A percentile compares a stretch with the other conserved stretches of the same genome.
These are phyloP conservation scores for Lactarius deliciosus DNA, from an alignment of 768 basidiomycete genomes.

Conservation along the genomic window DNA sequence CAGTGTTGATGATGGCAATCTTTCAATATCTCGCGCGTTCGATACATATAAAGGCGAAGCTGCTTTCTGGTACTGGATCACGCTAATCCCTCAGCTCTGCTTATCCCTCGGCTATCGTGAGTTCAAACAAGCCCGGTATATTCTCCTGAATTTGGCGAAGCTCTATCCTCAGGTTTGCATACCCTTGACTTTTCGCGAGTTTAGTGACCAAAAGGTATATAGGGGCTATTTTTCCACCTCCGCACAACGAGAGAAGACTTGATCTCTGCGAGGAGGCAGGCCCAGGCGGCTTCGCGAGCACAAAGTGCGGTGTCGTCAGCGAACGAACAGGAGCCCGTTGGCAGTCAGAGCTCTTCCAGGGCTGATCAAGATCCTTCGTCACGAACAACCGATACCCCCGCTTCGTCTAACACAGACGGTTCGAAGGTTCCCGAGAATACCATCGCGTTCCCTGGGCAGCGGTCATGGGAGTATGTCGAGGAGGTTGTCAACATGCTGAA, in stretches of 20 bases:
- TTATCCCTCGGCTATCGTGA: conserved; percentile 88
- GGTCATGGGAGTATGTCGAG: conserved; percentile 88
- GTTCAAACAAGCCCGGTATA: conserved; percentile 86
- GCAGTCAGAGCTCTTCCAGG: conserved; percentile 17
- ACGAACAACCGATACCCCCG: conserved; percentile 21
- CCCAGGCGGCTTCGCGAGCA: conserved; percentile 38
- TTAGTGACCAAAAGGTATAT: conserved; percentile 6
- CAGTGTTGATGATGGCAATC: conserved; percentile 78
- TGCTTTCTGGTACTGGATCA: conserved; percentile 99
- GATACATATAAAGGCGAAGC: conserved; percentile 96
- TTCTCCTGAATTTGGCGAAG: conserved; percentile 88
- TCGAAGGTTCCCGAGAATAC: conserved; percentile 32
- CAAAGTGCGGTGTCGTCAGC: conserved; percentile 21
- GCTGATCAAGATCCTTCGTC: conserved; percentile 16
- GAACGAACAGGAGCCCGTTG: conserved; percentile 19
- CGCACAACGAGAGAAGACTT: conserved; percentile 83
- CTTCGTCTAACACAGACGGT: conserved; percentile 20
- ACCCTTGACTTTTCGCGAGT: neutral
- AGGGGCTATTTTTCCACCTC: conserved; percentile 95
- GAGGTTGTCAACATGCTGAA: conserved; percentile 93
- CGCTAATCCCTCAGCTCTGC: conserved; percentile 91
- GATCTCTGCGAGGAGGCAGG: conserved; percentile 45
- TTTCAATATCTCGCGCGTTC: conserved; percentile 76
- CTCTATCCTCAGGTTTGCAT: conserved; percentile 78
- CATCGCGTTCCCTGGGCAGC: conserved; percentile 46